Evolutionary conservation across 768 basidiomycete species (phyloP).

Genomic region (Rhodotorula kratochvilovae): DNA sequence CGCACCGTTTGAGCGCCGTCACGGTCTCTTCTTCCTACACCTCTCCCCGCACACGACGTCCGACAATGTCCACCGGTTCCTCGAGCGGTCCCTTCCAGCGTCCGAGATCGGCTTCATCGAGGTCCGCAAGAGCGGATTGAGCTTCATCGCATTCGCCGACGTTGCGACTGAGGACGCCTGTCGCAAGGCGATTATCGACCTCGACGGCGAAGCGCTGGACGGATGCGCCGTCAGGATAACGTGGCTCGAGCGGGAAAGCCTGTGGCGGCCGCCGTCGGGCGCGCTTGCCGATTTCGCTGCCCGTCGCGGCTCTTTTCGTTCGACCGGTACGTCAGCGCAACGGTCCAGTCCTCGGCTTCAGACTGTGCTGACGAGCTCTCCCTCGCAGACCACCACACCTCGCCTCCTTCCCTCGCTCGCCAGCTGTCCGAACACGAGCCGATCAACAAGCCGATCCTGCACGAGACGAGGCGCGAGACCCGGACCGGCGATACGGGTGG

Average conservation of each 20-base stretch:
- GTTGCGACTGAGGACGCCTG: neutral
- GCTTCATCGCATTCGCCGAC: neutral
- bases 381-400: too few relatives aligned
- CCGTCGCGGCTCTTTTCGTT: too few relatives aligned
- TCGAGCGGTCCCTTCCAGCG: neutral
- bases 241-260: neutral
- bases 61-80: neutral
- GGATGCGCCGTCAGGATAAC: neutral
- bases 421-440: too few relatives aligned
- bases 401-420: too few relatives aligned
- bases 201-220: neutral
- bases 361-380: too few relatives aligned
- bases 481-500: too few relatives aligned
- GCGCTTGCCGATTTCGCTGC: too few relatives aligned
- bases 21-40: neutral
- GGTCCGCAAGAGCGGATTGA: neutral
- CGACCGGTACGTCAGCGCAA: neutral
- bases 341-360: neutral
- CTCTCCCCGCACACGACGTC: neutral
- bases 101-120: neutral
- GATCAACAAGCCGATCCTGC: too few relatives aligned
- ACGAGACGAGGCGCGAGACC: too few relatives aligned
- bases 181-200: neutral
- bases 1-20: fast-evolving
- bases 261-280: neutral